phyloP scores from a whole-genome alignment of 208 protist species.

The Trypanosoma avium region DNA sequence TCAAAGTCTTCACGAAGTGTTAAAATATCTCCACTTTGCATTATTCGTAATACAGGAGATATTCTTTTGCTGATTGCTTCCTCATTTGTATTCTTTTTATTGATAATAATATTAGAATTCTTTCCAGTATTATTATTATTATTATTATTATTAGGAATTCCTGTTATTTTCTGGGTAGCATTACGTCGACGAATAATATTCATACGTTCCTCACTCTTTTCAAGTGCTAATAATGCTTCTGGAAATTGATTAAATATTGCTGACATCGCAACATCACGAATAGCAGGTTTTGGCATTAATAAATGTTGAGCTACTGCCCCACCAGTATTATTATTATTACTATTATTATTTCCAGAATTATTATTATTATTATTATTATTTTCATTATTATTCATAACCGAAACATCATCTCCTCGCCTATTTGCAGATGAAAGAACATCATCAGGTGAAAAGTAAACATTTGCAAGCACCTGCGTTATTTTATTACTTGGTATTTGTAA shows the following conservation, averaged over 20 bases:
- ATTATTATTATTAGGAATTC: too few species aligned
- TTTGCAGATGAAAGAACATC: constrained; percentile 22
- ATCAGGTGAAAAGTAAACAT: constrained; percentile 66
- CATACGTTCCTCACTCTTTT: constrained; percentile 60
- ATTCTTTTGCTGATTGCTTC: too few species aligned
- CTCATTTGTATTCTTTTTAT: too few species aligned
- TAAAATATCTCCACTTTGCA: constrained; percentile 77
- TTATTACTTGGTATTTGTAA: constrained; percentile 63
- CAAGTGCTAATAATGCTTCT: constrained; percentile 52
- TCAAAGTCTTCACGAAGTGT: constrained; percentile 85
- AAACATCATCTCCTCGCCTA: constrained; percentile 12
- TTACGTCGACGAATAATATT: constrained; percentile 38
- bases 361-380: constrained; percentile 26
- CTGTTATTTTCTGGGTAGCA: constrained; percentile 21
- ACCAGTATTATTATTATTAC: neutral
- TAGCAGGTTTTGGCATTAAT: constrained; percentile 68
- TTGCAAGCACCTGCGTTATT: constrained; percentile 47
- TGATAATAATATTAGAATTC: too few species aligned
- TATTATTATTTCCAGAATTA: neutral
- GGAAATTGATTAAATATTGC: constrained; percentile 72
- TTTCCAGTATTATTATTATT: too few species aligned
- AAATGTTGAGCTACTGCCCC: constrained; percentile 68
- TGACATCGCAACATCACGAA: constrained; percentile 64
- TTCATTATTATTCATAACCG: constrained; percentile 3
- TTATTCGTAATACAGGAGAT: constrained; percentile 13